These are phyloP conservation scores for Thielaviopsis musarum DNA, from an alignment of 2,329 filamentous ascomycete genomes.

Conservation along the genomic window DNA sequence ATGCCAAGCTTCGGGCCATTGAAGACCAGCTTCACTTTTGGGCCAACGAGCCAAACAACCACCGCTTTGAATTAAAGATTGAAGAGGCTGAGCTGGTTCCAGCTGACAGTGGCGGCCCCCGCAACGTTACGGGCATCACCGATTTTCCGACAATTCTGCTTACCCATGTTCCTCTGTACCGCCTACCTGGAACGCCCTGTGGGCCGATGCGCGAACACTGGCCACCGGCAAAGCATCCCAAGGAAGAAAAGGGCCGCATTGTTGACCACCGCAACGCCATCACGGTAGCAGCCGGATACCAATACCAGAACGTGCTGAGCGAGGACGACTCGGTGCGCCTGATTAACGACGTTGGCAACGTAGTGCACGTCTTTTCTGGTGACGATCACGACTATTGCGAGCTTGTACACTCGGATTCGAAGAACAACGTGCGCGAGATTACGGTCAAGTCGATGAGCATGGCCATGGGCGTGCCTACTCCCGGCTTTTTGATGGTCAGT, in stretches of 20 bases:
- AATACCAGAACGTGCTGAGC: constrained; percentile 89
- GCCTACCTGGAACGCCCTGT: constrained; percentile 67
- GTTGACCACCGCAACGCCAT: constrained; percentile 62
- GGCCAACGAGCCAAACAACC: constrained; percentile 33
- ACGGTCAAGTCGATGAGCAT: constrained; percentile 91
- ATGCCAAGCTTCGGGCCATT: constrained; percentile 48
- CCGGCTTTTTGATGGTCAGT: constrained; percentile 76
- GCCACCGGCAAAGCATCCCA: constrained; percentile 47
- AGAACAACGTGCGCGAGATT: constrained; percentile 56
- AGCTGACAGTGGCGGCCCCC: neutral
- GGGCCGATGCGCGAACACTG: constrained; percentile 73
- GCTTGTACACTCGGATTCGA: constrained; percentile 56
- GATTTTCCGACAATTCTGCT: constrained; percentile 79
- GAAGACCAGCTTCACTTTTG: constrained; percentile 50
- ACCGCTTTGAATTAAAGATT: constrained; percentile 35
- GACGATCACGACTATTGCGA: constrained; percentile 99
- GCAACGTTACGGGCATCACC: constrained; percentile 28
- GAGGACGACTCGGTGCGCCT: constrained; percentile 60
- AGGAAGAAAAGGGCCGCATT: constrained; percentile 11
- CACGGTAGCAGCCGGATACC: constrained; percentile 61
- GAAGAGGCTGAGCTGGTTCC: neutral
- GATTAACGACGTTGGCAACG: constrained; percentile 61
- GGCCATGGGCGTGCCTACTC: constrained; percentile 85
- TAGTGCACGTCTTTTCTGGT: constrained; percentile 78
- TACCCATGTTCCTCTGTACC: constrained; percentile 80